Evolutionary conservation across 2,329 filamentous ascomycete genomes (phyloP), one percentile per base, ranked within the genome.

Genomic region (Penicillium hordei): DNA sequence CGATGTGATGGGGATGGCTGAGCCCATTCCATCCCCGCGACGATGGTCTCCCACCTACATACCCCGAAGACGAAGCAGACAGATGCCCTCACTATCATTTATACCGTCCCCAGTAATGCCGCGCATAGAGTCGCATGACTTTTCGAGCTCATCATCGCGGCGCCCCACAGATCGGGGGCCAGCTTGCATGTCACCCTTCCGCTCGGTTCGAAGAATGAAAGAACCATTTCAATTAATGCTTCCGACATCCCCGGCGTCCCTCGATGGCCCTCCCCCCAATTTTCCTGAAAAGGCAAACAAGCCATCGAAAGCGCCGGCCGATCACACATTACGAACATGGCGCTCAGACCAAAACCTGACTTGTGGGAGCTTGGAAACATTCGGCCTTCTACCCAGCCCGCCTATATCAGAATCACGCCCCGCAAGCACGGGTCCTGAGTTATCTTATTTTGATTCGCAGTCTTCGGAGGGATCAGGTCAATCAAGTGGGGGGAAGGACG

Each of bases 181-280:
- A 10, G 57, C 65, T 45, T 69, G 60, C 21, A 65, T 75, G 38
- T 76, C 74, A 12, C 74, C 74, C 0, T 76, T 76, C 52, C 73
- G 74, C 17, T 76, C 74, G 1, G 74, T 76, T 10, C 69, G 71
- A 19, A 71, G 61, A 57, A 76, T 76, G 74, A 76, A 75, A 45
- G 68, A 75, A 49, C 73, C 74, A 15, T 75, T 76, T 36, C 73
- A 72, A 39, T 59, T 76, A 17, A 70, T 69, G 54, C 63, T 76
- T 13, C 73, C 73, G 9, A 54, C 63, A 7, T 75, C 73, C 2
- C 73, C 74, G 6, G 59, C 50, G 10, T 72, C 72, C 0, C 58
- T 64, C 31, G 73, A 76, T 42, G 66, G 60, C 17, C 61, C 57
- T 38, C 21, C 55, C 27, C 46, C 57, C 3, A 34, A 63, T 50